Evolutionary conservation across 2,329 filamentous ascomycete genomes (phyloP), one percentile per base, ranked within the genome.

Genomic region (Alternaria triticina): DNA sequence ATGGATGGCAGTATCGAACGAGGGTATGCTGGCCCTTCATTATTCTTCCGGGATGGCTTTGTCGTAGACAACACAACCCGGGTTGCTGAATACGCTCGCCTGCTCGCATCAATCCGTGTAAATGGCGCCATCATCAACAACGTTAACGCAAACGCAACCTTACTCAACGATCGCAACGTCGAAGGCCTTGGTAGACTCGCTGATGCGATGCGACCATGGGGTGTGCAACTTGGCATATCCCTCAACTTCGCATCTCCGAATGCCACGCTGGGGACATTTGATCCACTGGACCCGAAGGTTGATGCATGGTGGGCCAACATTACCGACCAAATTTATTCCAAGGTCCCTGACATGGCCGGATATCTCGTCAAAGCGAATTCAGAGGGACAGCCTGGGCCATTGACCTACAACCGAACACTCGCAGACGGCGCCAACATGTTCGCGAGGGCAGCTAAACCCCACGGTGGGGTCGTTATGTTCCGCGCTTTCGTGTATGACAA

Each of bases 381-480:
- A 0, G 90, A 92, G 77, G 90, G 89, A 2, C 89, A 92, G 71
- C 89, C 90, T 0, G 90, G 90, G 0, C 90, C 90, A 0, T 70
- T 89, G 23, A 89, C 87, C 0, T 92, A 92, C 79, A 90, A 90
- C 70, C 86, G 90, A 11, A 92, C 90, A 0, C 82, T 92, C 0
- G 84, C 90, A 3, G 83, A 91, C 27, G 90, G 88, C 2, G 90
- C 89, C 5, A 91, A 91, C 69, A 79, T 92, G 59, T 92, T 92
- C 68, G 90, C 90, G 78, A 97, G 88, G 70, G 92, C 93, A 69
- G 93, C 91, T 81, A 97, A 96, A 59, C 93, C 93, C 82, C 97
- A 98, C 52, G 96, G 96, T 78, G 94, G 94, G 77, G 96, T 90
- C 30, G 82, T 91, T 57, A 87, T 92, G 86, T 92, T 90, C 80